phyloP scores from a whole-genome alignment of 441 rosid genomes.

The Omphalea diandra region DNA sequence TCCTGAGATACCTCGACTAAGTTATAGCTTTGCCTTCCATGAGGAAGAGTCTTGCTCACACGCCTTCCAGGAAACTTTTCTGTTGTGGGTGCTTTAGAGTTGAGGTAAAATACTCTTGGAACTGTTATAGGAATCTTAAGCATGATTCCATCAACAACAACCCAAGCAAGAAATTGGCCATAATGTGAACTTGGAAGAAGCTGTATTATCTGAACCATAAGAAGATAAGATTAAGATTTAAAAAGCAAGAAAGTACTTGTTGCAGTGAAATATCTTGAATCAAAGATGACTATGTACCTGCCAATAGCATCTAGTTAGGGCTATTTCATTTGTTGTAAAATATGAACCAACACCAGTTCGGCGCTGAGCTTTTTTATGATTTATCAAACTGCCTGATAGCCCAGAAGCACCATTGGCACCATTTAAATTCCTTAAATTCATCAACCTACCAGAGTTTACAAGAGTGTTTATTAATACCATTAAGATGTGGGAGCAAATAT shows the following conservation, averaged over 20 bases:
- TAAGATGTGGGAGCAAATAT: neutral
- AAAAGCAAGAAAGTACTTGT: conserved; percentile 29
- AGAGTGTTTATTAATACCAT: conserved; percentile 13
- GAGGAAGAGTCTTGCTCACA: conserved; percentile 91
- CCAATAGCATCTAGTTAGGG: conserved; percentile 82
- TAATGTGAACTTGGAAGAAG: conserved; percentile 60
- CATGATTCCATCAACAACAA: conserved; percentile 92
- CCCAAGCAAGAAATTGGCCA: conserved; percentile 87
- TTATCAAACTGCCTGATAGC: conserved; percentile 31
- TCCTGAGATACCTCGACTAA: conserved; percentile 68
- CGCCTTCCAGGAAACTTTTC: conserved; percentile 83
- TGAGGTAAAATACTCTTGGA: conserved; percentile 85
- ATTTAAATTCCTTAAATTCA: conserved; percentile 42
- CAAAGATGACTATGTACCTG: conserved; percentile 50
- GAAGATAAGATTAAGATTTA: conserved; percentile 21
- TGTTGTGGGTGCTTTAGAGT: conserved; percentile 60
- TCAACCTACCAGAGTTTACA: conserved; percentile 55
- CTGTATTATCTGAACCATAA: conserved; percentile 74
- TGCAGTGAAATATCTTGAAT: conserved; percentile 16
- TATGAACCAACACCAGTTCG: conserved; percentile 77
- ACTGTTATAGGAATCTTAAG: conserved; percentile 77
- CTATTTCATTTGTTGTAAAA: conserved; percentile 80
- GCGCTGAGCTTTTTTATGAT: conserved; percentile 42
- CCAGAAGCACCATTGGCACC: conserved; percentile 34
- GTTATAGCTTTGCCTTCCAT: conserved; percentile 71